These are phyloP conservation scores for Neovahlkampfia damariscottae DNA, from an alignment of 78 protist species.

Conservation along the genomic window DNA sequence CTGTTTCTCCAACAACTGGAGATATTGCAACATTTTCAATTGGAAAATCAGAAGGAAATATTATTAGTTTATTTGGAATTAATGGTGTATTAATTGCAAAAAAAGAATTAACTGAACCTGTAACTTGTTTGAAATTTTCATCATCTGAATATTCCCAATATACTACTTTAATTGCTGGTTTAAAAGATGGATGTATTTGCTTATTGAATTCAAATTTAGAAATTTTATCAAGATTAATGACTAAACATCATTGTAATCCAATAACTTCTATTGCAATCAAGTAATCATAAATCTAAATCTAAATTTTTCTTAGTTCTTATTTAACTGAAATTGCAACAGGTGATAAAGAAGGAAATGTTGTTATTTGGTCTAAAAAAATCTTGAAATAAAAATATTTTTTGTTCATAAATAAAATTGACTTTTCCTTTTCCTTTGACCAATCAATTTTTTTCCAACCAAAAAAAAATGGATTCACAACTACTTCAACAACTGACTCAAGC, in stretches of 20 bases:
- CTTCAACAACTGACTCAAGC: too few species aligned
- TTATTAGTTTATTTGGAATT: not conserved
- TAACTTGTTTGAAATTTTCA: not conserved
- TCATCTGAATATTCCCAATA: not conserved
- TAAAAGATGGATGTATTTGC: not conserved
- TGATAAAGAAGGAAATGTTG: not conserved
- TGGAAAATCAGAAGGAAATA: not conserved
- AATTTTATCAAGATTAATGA: not conserved
- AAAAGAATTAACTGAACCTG: not conserved
- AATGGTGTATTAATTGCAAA: constrained; percentile 1
- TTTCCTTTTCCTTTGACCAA: too few species aligned
- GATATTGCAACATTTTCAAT: not conserved
- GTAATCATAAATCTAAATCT: too few species aligned
- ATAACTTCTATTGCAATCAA: not conserved
- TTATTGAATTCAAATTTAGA: not conserved
- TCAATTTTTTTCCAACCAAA: too few species aligned
- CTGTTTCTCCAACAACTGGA: not conserved
- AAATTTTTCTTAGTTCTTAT: too few species aligned
- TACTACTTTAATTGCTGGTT: not conserved
- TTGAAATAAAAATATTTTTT: not conserved
- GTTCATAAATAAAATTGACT: too few species aligned
- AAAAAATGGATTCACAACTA: too few species aligned
- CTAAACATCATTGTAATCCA: not conserved
- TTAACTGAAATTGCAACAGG: not conserved
- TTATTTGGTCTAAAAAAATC: not conserved